These are phyloP conservation scores for Pelargonium exstipulatum DNA, from an alignment of 441 rosid genomes.

Conservation along the genomic window DNA sequence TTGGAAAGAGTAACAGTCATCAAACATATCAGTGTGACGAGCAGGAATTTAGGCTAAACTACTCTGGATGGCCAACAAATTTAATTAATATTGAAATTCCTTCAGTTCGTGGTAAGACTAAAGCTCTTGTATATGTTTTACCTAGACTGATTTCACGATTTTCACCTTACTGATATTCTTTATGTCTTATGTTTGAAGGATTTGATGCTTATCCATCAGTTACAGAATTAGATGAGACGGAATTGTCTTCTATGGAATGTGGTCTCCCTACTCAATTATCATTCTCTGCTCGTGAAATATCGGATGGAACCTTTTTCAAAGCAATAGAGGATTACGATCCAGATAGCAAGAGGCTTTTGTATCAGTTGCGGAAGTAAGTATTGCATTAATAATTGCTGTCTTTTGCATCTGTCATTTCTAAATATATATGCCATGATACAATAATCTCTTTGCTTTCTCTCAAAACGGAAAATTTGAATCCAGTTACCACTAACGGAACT, in stretches of 20 bases:
- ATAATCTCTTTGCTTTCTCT: not conserved
- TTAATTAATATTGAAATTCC: conserved; percentile 89
- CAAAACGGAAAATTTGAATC: not conserved
- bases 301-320: conserved; percentile 93
- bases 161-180: conserved; percentile 21
- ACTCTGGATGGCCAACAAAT: conserved; percentile 98
- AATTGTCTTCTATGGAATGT: conserved; percentile 75
- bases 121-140: conserved; percentile 12
- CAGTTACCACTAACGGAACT: conserved; percentile 1
- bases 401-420: conserved; percentile 1
- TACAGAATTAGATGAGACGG: conserved; percentile 45
- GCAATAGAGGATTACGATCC: conserved; percentile 91
- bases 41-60: conserved; percentile 64
- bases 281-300: conserved; percentile 90
- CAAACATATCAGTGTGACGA: conserved; percentile 66
- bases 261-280: conserved; percentile 85
- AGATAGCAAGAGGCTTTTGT: conserved; percentile 76
- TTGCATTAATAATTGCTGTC: conserved; percentile 12
- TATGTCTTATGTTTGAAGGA: conserved; percentile 35
- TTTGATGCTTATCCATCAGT: conserved; percentile 64
- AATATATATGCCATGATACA: not conserved
- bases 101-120: conserved; percentile 54
- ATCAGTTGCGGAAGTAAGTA: conserved; percentile 71
- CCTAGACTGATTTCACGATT: conserved; percentile 16
- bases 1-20: conserved; percentile 46